Evolutionary conservation across 345 rosid species (phyloP).

Genomic region (Corchorus olitorius): DNA sequence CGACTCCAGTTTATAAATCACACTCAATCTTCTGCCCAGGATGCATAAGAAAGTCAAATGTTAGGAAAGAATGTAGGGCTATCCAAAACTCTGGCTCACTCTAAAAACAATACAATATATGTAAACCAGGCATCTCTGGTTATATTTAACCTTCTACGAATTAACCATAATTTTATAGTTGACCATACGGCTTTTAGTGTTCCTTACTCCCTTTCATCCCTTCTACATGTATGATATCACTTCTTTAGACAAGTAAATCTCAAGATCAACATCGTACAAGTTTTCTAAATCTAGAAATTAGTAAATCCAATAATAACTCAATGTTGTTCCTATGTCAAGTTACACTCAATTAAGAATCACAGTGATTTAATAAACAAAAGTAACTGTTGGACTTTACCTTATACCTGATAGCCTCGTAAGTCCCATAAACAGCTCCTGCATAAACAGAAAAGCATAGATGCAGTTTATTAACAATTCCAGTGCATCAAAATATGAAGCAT

Average conservation of each 20-base stretch:
- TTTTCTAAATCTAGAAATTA: neutral
- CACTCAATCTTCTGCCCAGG: no score
- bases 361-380: neutral
- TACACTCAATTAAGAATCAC: neutral
- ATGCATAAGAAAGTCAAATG: no score
- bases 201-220: neutral
- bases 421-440: slow-evolving; percentile 68
- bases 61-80: no score
- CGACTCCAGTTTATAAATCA: no score
- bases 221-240: neutral
- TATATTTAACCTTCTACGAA: neutral
- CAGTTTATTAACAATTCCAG: neutral
- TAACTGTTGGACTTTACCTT: slow-evolving; percentile 25
- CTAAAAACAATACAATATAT: neutral
- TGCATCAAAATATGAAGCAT: neutral
- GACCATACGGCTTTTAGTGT: no score
- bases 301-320: neutral
- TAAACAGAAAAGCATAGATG: neutral
- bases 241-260: neutral
- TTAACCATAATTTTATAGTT: neutral
- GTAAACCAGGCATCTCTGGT: neutral
- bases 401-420: slow-evolving; percentile 59
- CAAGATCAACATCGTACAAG: neutral
- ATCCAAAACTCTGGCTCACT: neutral
- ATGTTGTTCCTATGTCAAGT: neutral